Evolutionary conservation across 2,329 filamentous ascomycete genomes (phyloP).

Genomic region (Fusarium udum): DNA sequence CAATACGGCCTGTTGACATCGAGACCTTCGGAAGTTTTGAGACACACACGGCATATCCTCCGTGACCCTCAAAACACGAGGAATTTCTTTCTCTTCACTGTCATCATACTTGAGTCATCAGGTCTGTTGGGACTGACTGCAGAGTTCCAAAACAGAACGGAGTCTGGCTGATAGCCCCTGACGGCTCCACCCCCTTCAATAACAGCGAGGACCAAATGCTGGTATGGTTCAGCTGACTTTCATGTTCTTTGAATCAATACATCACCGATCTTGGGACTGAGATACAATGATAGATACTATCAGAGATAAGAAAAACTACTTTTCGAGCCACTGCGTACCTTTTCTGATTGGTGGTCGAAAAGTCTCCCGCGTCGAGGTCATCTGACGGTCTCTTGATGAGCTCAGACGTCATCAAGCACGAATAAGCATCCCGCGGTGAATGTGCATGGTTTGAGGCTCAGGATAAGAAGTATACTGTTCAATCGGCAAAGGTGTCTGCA

Average conservation of each 20-base stretch:
- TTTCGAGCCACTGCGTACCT: neutral
- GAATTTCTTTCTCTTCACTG: neutral
- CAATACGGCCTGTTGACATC: constrained; percentile 14
- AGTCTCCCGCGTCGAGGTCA: constrained; percentile 9
- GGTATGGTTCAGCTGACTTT: neutral
- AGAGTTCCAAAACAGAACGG: neutral
- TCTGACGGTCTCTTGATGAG: constrained; percentile 23
- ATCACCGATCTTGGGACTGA: neutral
- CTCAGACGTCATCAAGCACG: constrained; percentile 7
- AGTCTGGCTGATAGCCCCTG: neutral
- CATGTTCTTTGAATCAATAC: neutral
- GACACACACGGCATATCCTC: constrained; percentile 20
- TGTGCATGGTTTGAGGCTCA: neutral
- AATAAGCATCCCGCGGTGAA: neutral
- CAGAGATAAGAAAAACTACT: constrained; percentile 1
- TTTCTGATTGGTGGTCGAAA: neutral
- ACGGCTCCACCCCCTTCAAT: neutral
- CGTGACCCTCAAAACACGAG: neutral
- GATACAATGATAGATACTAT: neutral
- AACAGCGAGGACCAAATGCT: neutral
- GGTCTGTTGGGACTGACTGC: neutral
- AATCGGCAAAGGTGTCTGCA: neutral
- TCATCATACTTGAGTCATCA: neutral
- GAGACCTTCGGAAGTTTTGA: constrained; percentile 26
- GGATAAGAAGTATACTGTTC: neutral